Percentiles rank a stretch among this genome's conserved stretches.
phyloP scores from a whole-genome alignment of 2,329 filamentous ascomycete genomes.

The Elsinoe batatas region DNA sequence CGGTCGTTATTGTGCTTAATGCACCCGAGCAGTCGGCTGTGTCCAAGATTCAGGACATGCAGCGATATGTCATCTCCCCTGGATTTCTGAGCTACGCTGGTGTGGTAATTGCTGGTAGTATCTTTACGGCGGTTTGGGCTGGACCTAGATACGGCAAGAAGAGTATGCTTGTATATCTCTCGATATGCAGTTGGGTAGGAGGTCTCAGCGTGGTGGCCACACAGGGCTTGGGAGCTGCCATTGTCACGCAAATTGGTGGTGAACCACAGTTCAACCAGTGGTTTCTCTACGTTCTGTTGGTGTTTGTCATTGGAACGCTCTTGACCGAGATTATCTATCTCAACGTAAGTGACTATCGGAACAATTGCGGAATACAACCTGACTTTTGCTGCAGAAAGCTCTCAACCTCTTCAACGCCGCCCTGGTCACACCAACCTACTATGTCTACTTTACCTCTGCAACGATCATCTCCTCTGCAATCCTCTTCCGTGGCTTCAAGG shows the following conservation, averaged over 20 bases:
- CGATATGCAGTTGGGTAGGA: conserved; percentile 89
- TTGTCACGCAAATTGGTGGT: conserved; percentile 75
- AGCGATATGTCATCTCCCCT: conserved; percentile 72
- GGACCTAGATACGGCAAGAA: conserved; percentile 88
- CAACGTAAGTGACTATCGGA: conserved; percentile 55
- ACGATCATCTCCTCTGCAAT: conserved; percentile 92
- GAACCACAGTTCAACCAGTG: conserved; percentile 89
- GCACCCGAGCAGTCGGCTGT: conserved; percentile 80
- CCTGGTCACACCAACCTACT: conserved; percentile 94
- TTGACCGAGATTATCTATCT: conserved; percentile 90
- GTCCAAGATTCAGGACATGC: conserved; percentile 82
- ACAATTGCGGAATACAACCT: conserved; percentile 13
- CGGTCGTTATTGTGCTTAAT: conserved; percentile 89
- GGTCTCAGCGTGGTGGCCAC: conserved; percentile 91
- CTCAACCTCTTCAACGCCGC: conserved; percentile 95
- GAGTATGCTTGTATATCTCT: conserved; percentile 95
- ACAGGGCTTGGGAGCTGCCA: conserved; percentile 82
- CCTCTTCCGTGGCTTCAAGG: conserved; percentile 89
- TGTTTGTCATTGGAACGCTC: conserved; percentile 82
- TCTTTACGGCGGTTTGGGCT: conserved; percentile 65
- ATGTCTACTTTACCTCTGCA: conserved; percentile 93
- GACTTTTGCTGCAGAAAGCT: conserved; percentile 67
- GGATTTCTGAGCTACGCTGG: conserved; percentile 81
- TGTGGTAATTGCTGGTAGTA: conserved; percentile 64
- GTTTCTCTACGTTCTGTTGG: conserved; percentile 87